A percentile compares a stretch with the other conserved stretches of the same genome.
Conservation (phyloP, 257 asterid genomes). For the Osmanthus fragrans region DNA sequence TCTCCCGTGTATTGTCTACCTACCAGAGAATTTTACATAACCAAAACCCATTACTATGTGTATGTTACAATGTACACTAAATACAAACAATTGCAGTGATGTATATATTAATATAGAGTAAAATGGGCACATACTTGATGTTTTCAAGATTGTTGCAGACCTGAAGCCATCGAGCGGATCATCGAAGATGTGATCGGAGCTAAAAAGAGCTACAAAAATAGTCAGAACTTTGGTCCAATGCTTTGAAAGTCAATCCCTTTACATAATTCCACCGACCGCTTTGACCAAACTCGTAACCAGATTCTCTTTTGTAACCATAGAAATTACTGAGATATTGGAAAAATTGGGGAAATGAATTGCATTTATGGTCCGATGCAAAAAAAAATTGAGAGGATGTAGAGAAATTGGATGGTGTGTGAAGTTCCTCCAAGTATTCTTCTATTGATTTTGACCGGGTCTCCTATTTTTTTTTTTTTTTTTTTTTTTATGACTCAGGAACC, state of each 20-base stretch:
- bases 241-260: constrained; percentile 81
- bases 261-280: constrained; percentile 56
- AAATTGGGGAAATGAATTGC: constrained; percentile 90
- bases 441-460: constrained; percentile 20
- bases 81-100: no score
- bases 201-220: constrained; percentile 76
- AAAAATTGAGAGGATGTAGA: constrained; percentile 59
- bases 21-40: no score
- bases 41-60: no score
- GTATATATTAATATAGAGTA: no score
- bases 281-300: constrained; percentile 22
- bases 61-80: no score
- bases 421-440: constrained; percentile 91
- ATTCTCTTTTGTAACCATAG: constrained; percentile 52
- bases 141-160: constrained; percentile 87
- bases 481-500: no score
- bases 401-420: constrained; percentile 78
- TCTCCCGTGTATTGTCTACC: no score
- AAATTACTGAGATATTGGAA: constrained; percentile 75
- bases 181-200: constrained; percentile 65
- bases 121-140: constrained; percentile 57
- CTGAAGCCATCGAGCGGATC: constrained; percentile 98
- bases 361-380: constrained; percentile 38
- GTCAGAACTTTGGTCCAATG: constrained; percentile 90
- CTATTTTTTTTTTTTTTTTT: no score